phyloP scores from a whole-genome alignment of 2,329 filamentous ascomycete genomes.

The Pyrenochaeta sp. region DNA sequence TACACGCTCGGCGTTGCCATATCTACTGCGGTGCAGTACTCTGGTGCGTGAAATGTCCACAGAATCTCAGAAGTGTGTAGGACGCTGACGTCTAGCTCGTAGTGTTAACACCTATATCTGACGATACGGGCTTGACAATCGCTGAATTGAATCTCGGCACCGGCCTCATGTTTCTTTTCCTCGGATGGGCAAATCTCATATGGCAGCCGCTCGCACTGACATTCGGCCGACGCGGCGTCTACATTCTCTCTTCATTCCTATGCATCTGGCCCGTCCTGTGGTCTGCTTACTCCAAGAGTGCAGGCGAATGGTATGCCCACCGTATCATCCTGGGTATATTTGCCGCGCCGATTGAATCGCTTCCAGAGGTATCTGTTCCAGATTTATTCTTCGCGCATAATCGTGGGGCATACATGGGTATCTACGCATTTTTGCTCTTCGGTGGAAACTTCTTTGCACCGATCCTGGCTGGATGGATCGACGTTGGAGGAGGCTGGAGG shows the following conservation, averaged over 20 bases:
- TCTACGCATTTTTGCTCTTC: neutral
- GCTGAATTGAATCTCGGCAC: neutral
- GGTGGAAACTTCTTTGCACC: neutral
- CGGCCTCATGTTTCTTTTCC: slow-evolving; percentile 3
- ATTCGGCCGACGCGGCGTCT: slow-evolving; percentile 4
- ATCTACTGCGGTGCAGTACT: slow-evolving; percentile 2
- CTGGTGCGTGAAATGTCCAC: neutral
- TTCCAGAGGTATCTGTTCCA: slow-evolving; percentile 1
- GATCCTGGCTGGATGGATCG: neutral
- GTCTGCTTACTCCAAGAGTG: neutral
- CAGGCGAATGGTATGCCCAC: slow-evolving; percentile 4
- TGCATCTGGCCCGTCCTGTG: neutral
- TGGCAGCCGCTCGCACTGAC: slow-evolving; percentile 7
- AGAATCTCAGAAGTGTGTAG: neutral
- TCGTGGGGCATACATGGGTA: neutral
- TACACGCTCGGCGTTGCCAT: slow-evolving; percentile 2
- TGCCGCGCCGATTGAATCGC: slow-evolving; percentile 4
- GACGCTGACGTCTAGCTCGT: neutral
- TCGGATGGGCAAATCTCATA: slow-evolving; percentile 5
- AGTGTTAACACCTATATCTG: neutral
- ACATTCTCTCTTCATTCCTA: neutral
- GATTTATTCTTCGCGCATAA: slow-evolving; percentile 8
- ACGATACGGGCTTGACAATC: neutral
- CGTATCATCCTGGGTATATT: slow-evolving; percentile 2
- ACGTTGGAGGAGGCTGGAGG: neutral